A percentile compares a stretch with the other conserved stretches of the same genome.
Conservation (phyloP, 2,329 filamentous ascomycete species). For the Trichocomaceae sp. region DNA sequence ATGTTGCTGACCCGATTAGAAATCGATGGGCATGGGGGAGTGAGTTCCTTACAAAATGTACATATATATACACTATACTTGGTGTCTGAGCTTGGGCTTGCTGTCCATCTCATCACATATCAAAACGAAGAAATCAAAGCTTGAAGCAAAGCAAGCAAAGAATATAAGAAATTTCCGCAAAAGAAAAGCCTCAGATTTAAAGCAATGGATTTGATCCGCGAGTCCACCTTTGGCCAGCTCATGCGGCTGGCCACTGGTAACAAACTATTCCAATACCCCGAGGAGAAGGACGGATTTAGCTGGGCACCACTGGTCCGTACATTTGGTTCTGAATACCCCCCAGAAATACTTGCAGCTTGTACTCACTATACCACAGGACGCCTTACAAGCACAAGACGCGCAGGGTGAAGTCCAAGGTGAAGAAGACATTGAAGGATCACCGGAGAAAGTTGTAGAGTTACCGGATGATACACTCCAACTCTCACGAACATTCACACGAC, state of each 20-base stretch:
- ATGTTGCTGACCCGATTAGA: neutral
- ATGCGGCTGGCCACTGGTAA: neutral
- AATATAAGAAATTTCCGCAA: neutral
- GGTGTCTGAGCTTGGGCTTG: neutral
- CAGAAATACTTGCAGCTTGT: neutral
- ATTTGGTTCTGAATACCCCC: neutral
- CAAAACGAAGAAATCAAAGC: neutral
- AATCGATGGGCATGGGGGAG: neutral
- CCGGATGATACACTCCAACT: slow-evolving; percentile 18
- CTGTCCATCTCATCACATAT: neutral
- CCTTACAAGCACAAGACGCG: neutral
- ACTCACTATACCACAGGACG: neutral
- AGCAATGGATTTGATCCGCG: neutral
- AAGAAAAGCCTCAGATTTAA: neutral
- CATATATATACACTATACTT: no score
- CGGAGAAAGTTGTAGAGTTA: neutral
- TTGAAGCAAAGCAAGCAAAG: neutral
- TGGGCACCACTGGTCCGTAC: neutral
- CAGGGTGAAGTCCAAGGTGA: neutral
- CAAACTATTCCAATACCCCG: neutral
- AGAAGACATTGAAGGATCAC: neutral
- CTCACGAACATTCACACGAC: slow-evolving; percentile 12
- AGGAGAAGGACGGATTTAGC: neutral
- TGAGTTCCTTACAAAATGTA: neutral
- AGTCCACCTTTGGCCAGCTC: neutral